Evolutionary conservation across 441 rosid species (phyloP).

Genomic region (Oxalis stricta): DNA sequence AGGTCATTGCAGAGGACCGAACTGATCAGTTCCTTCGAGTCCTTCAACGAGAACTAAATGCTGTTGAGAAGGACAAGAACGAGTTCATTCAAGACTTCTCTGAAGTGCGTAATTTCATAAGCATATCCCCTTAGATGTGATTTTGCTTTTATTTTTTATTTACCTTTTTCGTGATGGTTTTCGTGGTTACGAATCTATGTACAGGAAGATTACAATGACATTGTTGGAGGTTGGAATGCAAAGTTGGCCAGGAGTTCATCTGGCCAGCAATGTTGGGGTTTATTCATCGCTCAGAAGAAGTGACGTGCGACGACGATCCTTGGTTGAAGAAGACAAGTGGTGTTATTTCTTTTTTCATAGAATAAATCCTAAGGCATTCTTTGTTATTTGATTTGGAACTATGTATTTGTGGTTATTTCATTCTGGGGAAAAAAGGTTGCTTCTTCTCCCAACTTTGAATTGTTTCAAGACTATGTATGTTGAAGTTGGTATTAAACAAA

Average conservation of each 20-base stretch:
- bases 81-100: slow-evolving; percentile 60
- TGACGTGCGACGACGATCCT: no score
- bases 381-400: no score
- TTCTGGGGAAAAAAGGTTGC: no score
- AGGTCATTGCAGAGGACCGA: slow-evolving; percentile 71
- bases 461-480: no score
- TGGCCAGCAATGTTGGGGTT: slow-evolving; percentile 86
- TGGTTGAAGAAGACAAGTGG: no score
- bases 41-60: slow-evolving; percentile 47
- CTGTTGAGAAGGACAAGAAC: slow-evolving; percentile 56
- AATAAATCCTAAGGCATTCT: no score
- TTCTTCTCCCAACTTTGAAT: no score
- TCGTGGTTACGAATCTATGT: neutral
- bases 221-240: slow-evolving; percentile 90
- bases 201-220: slow-evolving; percentile 86
- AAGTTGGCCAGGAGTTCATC: slow-evolving; percentile 60
- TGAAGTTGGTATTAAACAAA: no score
- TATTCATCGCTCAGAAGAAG: slow-evolving; percentile 62
- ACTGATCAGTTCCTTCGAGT: slow-evolving; percentile 82
- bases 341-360: no score
- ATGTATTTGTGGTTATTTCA: no score
- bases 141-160: neutral
- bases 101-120: slow-evolving; percentile 27
- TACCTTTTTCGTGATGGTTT: neutral
- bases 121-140: neutral